phyloP scores from a whole-genome alignment of 768 basidiomycete species.

The Leccinum uliginosum region DNA sequence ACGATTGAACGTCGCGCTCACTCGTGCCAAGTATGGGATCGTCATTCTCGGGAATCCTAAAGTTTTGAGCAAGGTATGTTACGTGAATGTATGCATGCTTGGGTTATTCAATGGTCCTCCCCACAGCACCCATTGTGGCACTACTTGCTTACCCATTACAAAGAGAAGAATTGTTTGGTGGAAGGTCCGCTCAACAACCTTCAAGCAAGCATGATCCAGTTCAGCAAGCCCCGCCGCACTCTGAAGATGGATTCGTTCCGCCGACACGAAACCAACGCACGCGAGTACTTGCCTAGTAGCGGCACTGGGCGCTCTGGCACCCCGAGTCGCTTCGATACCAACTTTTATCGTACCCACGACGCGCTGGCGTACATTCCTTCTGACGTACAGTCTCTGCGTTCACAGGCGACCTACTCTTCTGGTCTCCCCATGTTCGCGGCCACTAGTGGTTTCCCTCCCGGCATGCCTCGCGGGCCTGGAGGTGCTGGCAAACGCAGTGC shows the following conservation, averaged over 20 bases:
- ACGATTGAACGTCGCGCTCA: constrained; percentile 93
- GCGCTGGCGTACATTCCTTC: constrained; percentile 91
- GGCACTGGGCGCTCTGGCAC: constrained; percentile 68
- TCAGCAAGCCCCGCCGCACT: constrained; percentile 92
- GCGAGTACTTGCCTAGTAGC: constrained; percentile 57
- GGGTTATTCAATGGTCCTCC: constrained; percentile 2
- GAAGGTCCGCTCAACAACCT: constrained; percentile 96
- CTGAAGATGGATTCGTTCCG: constrained; percentile 94
- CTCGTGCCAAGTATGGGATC: constrained; percentile 95
- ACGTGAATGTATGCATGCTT: constrained; percentile 2
- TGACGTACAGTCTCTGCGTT: constrained; percentile 92
- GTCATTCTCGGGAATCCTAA: constrained; percentile 99
- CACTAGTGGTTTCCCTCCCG: constrained; percentile 66
- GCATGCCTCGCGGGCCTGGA: constrained; percentile 52
- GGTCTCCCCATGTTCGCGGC: constrained; percentile 81
- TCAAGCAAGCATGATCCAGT: constrained; percentile 98
- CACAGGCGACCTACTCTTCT: constrained; percentile 94
- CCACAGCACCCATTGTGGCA: constrained; percentile 95
- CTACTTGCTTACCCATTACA: constrained; percentile 96
- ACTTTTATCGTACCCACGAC: constrained; percentile 95
- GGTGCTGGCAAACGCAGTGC: constrained; percentile 70
- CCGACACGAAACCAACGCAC: constrained; percentile 86
- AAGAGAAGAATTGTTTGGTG: constrained; percentile 89
- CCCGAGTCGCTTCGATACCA: constrained; percentile 91
- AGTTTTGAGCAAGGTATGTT: constrained; percentile 90